A percentile compares a stretch with the other conserved stretches of the same genome.
Conservation (phyloP, 805 yeast genomes). For the Cyberlindnera nakhonratchasimensis region DNA sequence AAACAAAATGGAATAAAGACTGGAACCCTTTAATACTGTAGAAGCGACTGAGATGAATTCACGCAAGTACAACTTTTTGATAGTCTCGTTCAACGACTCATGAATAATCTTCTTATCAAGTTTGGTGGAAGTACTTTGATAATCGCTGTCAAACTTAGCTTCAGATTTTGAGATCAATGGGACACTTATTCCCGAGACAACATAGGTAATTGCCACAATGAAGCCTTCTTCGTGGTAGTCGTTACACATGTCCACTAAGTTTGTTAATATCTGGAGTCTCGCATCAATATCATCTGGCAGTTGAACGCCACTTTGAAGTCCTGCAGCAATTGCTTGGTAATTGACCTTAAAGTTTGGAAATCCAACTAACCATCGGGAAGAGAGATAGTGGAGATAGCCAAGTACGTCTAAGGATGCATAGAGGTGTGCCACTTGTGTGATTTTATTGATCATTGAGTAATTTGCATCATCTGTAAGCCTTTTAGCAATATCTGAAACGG, state of each 20-base stretch:
- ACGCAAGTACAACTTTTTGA: slow-evolving; percentile 19
- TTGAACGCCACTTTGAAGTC: neutral
- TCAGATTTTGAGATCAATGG: slow-evolving; percentile 13
- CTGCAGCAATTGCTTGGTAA: slow-evolving; percentile 5
- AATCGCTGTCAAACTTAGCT: slow-evolving; percentile 1
- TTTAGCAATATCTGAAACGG: slow-evolving; percentile 1
- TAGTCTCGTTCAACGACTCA: slow-evolving; percentile 10
- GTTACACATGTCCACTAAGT: slow-evolving; percentile 4
- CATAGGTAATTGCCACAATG: slow-evolving; percentile 4
- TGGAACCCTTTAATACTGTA: slow-evolving; percentile 17
- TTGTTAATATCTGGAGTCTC: slow-evolving; percentile 6
- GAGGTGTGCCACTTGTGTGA: slow-evolving; percentile 12
- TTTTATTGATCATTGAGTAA: slow-evolving; percentile 4
- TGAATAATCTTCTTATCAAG: slow-evolving; percentile 10
- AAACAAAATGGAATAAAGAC: slow-evolving; percentile 25
- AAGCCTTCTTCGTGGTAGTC: neutral
- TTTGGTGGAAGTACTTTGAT: neutral
- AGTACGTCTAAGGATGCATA: slow-evolving; percentile 4
- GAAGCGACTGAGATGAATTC: slow-evolving; percentile 29
- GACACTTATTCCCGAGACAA: slow-evolving; percentile 11
- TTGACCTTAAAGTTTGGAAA: slow-evolving; percentile 7
- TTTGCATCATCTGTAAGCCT: slow-evolving; percentile 4
- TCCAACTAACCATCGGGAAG: slow-evolving; percentile 9
- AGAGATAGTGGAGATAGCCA: slow-evolving; percentile 11
- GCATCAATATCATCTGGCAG: slow-evolving; percentile 2